Evolutionary conservation across 805 yeast genomes (phyloP), one percentile per base, ranked within the genome.

Genomic region (Metschnikowia peoriensis): DNA sequence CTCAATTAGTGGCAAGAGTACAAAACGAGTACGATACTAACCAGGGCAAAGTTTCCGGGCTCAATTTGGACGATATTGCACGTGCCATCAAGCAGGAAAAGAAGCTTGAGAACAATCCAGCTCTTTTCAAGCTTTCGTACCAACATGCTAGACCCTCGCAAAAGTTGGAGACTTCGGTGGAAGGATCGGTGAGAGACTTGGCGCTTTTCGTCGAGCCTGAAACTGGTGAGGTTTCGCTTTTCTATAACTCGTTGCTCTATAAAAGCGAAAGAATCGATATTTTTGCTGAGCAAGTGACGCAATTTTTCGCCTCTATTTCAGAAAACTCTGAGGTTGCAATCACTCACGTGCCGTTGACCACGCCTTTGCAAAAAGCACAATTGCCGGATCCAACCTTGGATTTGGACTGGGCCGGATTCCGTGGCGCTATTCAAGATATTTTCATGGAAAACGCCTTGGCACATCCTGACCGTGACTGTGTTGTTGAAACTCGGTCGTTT

Each of bases 361-460:
- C 98, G 1, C 62, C 71, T n/a, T 68, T 84, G 1, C 96, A 91
- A 61, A 65, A 62, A 43, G 57, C 68, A 0, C 70, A 76, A 1
- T 75, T 96, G 51, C 99, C 99, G 7, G 92, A 92, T 66, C 98
- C 99, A 42, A 88, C 90, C 8, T 68, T 74, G 9, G 87, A 91
- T 61, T 77, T 94, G 58, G 96, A 91, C 70, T 94, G 97, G 97
- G 77, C 85, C 41, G 88, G 87, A 29, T 94, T 83, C 70, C 80
- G 96, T 59, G 99, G 99, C 44, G 92, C 98, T 14, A 96, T 94
- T 62, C 99, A 94, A 65, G 99, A 94, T 64, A 92, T 94, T 42
- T 94, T 94, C 71, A 85, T 88, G 70, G 83, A 79, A 52, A 96
- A 94, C 66, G 97, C 99, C 12, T 83, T 78, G 44, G 79, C 79